Percentiles rank a stretch among this genome's conserved stretches.
These are phyloP conservation scores for Penicillium maclennaniae DNA, from an alignment of 495 filamentous ascomycete species.

Conservation along the genomic window DNA sequence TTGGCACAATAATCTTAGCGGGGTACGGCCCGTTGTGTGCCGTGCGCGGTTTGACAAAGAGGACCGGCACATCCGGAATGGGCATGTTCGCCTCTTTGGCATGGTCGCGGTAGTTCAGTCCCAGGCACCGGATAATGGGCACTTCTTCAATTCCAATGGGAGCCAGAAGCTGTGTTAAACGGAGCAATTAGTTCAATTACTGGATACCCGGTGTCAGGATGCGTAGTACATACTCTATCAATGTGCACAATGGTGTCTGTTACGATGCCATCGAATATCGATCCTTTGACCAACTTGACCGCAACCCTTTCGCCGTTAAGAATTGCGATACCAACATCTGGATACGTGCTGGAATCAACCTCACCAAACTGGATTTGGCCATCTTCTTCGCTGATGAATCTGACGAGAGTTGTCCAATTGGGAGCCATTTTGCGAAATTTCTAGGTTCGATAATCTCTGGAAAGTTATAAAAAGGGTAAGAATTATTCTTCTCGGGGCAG, in stretches of 20 bases:
- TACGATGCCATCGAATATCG: not conserved
- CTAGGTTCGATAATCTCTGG: too few relatives aligned
- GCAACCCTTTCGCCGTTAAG: not conserved
- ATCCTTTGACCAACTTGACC: not conserved
- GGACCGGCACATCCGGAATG: constrained; percentile 60
- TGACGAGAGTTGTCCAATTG: constrained; percentile 34
- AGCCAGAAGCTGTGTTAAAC: too few relatives aligned
- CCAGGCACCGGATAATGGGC: constrained; percentile 55
- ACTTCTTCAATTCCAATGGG: constrained; percentile 10
- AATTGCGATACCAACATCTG: constrained; percentile 29
- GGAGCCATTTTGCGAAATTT: not conserved
- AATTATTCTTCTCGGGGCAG: too few relatives aligned
- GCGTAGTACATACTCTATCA: too few relatives aligned
- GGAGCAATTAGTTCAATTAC: too few relatives aligned
- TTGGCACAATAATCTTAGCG: constrained; percentile 31
- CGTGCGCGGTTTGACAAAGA: constrained; percentile 71
- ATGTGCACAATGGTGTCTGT: too few relatives aligned
- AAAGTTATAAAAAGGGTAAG: too few relatives aligned
- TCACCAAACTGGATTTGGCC: constrained; percentile 35
- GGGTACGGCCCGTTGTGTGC: constrained; percentile 59
- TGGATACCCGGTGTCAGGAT: too few relatives aligned
- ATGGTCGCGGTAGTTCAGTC: constrained; percentile 62
- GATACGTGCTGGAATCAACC: constrained; percentile 10
- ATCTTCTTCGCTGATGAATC: constrained; percentile 39
- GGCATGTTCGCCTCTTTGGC: constrained; percentile 66